Base-by-base conservation (phyloP, 371 early-diverging fungal genomes). In the Mortierella polycephala region DNA sequence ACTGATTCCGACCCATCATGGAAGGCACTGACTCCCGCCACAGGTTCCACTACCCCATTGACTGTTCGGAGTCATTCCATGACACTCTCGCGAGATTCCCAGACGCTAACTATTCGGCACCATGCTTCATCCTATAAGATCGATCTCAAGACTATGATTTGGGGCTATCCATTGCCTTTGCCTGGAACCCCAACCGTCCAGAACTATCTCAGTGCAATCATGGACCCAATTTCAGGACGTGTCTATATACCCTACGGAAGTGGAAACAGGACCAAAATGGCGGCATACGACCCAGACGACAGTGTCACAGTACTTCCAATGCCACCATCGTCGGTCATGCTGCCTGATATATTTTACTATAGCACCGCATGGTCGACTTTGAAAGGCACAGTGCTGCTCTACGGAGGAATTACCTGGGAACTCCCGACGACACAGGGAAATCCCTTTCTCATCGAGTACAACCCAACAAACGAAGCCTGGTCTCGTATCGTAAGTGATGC, bases 381-480 rank as follows among this genome's bases (percentile, higher is more conserved):
- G 41, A 39, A 41, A 57, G 13, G 39, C 41, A 57, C 57, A 5
- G 12, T 57, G 41, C 57, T 57, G 39, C 21, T 57, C 8, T 57
- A 57, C 16, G 57, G 57, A 1, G 57, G 57, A 16, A 39, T n/a
- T 4, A 18, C 51, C 6, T 16, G n/a, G 10, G 3, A 18, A 9
- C 41, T 39, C n/a, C 41, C 18, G 16, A 37, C 9, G 1, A 42
- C 21, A 57, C 11, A n/a, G 45, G 45, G 39, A 47, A 60, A 14
- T 12, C 61, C 51, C 5, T 37, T n/a, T 49, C 37, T 60, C n/a
- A 12, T 57, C 42, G 61, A 60, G 50, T 60, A 30, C 41, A 37
- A 16, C 12, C 61, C 61, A 8, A 46, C 11, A 18, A 47, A 7
- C 10, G 1, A 13, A 7, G 20, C 20, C 7, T 60, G 60, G 60